Evolutionary conservation across 2,329 filamentous ascomycete genomes (phyloP), one percentile per base, ranked within the genome.

Genomic region (Paraconiothyrium sp.): DNA sequence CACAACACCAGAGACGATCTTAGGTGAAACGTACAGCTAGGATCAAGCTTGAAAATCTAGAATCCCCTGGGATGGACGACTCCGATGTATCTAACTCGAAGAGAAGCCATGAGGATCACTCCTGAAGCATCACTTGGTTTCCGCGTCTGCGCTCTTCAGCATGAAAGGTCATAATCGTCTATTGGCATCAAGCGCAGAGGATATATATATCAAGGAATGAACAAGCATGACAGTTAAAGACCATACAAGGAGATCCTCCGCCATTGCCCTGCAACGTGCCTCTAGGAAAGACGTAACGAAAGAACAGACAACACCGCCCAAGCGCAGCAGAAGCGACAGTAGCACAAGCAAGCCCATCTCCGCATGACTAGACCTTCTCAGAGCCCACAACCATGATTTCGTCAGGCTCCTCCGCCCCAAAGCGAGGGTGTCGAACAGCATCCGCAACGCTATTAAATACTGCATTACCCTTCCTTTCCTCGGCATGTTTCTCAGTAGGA

Each of bases 381-480:
- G 41, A 39, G 20, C 63, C 63, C 14, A 63, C 58, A 44, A 61
- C 30, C 49, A 52, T 41, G 14, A 61, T 13, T 22, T 61, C 60
- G 13, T 43, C 37, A 1, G 30, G 20, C 2, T 47, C 47, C 9
- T 56, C 60, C 14, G 8, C 35, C 7, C 43, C 46, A 14, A 46
- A 43, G 30, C 51, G 57, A n/a, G 47, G 34, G 10, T 62, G 54
- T n/a, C 47, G 39, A 1, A 63, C 56, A n/a, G 60, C 63, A 13
- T 58, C 51, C 9, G 14, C 30, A 1, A 75, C 61, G 20, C 46
- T 60, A 0, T 37, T 59, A 55, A 68, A 73, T 4, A 72, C 66
- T 7, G 57, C 37, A 13, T 54, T 70, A 1, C 63, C 62, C 37
- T 66, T 64, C 48, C 16, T 57, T 2, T 20, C 24, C 32, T 37